Base-by-base conservation (phyloP, 179 eudicot species). In the Patellifolia procumbens region DNA sequence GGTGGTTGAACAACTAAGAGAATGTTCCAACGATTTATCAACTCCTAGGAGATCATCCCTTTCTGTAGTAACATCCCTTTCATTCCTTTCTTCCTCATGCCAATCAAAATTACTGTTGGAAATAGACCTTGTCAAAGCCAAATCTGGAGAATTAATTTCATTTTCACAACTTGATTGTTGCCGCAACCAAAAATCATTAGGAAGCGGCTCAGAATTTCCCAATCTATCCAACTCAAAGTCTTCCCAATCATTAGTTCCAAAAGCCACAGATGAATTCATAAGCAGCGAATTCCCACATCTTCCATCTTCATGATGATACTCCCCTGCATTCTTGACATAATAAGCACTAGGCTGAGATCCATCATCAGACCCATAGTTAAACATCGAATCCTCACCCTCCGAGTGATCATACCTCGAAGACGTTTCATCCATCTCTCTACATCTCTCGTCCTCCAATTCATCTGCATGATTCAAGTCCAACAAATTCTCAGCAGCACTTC, bases 321-420 rank as follows among this genome's bases (percentile, higher is more conserved):
- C 66, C 56, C 42, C 81, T 48, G 63, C 68, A 66, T 86, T 84
- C 76, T 81, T 80, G 72, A 62, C 65, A 78, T 81, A 76, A 55
- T 81, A 80, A 13, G 74, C 73, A 83, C 26, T 76, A 73, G 75
- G 70, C 80, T 72, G 87, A 76, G 83, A 82, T 72, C 85, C 97
- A 77, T 85, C 91, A 81, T 87, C 89, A 24, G 90, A 84, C 67
- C 86, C 92, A 78, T 77, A 83, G 69, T 92, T 91, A 66, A 83
- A 91, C 97, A 89, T 89, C 0, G 97, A 93, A 78, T 90, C 99
- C 69, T 92, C 99, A 43, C 91, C 94, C 55, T 95, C 99, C 8
- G 97, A 95, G 72, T 89, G 93, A 65, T 88, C 97, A 86, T 77
- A 75, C 85, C 89, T 83, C 16, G 93, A 90, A 59, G 89, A 92